These are phyloP conservation scores for Oemleria cerasiformis DNA, from an alignment of 306 rosid genomes.

Conservation along the genomic window DNA sequence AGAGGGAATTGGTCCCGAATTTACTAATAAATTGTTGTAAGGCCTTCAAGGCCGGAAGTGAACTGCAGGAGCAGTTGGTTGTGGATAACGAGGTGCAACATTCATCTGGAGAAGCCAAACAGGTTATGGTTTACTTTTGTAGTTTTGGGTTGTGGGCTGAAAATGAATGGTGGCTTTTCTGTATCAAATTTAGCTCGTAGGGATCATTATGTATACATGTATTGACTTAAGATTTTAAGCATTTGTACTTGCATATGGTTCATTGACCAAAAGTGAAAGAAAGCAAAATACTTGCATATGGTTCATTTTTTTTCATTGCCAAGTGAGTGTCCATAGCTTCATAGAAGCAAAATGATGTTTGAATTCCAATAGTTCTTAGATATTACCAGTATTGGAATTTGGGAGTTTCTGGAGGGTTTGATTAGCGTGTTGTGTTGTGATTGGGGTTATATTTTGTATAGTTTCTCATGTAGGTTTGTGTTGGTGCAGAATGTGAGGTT, in stretches of 20 bases:
- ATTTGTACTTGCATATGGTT: neutral
- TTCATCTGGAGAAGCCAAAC: slow-evolving; percentile 61
- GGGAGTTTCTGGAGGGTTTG: neutral
- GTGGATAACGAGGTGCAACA: slow-evolving; percentile 60
- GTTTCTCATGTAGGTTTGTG: slow-evolving; percentile 71
- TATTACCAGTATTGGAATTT: neutral
- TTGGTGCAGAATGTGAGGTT: slow-evolving; percentile 90
- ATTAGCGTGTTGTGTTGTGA: slow-evolving; percentile 23
- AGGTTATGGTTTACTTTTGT: slow-evolving; percentile 52
- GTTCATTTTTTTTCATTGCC: neutral
- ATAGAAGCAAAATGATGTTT: neutral
- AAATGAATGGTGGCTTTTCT: neutral
- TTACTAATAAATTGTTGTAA: slow-evolving; percentile 85
- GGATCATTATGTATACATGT: neutral
- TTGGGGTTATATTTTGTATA: slow-evolving; percentile 43
- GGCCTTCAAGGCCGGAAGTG: slow-evolving; percentile 55
- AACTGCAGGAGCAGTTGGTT: slow-evolving; percentile 51
- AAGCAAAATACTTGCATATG: neutral
- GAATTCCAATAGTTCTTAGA: neutral
- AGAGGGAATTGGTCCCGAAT: slow-evolving; percentile 74
- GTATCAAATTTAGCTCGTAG: neutral
- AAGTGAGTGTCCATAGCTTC: neutral
- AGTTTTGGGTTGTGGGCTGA: slow-evolving; percentile 4
- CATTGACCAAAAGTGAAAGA: neutral
- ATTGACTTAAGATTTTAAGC: neutral